Evolutionary conservation across 768 basidiomycete species (phyloP).

Genomic region (Cubamyces sp.): DNA sequence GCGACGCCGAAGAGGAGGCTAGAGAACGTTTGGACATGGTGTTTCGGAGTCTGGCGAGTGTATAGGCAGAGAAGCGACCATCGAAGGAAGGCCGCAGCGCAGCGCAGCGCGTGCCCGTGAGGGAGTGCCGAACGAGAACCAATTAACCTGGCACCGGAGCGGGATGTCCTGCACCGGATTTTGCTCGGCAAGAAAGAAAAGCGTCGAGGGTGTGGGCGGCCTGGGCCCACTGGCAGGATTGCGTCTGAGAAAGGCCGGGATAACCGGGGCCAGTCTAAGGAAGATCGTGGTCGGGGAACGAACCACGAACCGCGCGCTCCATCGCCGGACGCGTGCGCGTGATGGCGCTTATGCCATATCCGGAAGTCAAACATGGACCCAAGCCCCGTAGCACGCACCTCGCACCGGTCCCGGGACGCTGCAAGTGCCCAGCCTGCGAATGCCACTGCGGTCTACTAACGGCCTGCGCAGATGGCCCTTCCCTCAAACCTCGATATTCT

Average conservation of each 20-base stretch:
- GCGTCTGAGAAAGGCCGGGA: slow-evolving; percentile 1
- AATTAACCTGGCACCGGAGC: slow-evolving; percentile 2
- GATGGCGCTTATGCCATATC: slow-evolving; percentile 6
- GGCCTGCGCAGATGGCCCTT: background rate
- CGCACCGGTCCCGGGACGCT: too few species aligned
- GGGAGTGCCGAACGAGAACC: background rate
- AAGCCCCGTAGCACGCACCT: too few species aligned
- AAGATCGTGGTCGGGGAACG: background rate
- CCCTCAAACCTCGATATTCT: background rate
- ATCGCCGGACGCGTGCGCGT: background rate
- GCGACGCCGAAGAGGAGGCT: slow-evolving; percentile 13
- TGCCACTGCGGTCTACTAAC: background rate
- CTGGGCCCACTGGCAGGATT: background rate
- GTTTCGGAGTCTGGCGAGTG: background rate
- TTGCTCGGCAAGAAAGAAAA: background rate
- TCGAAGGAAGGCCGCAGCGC: background rate
- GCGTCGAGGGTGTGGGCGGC: background rate
- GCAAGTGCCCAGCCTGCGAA: too few species aligned
- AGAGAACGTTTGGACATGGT: slow-evolving; percentile 29
- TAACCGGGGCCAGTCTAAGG: slow-evolving; percentile 1
- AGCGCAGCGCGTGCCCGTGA: too few species aligned
- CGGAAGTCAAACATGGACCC: slow-evolving; percentile 15
- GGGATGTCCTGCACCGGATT: background rate
- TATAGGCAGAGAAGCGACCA: background rate
- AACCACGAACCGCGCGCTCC: background rate